A percentile compares a stretch with the other conserved stretches of the same genome.
Conservation (phyloP, 495 filamentous ascomycete genomes). For the Hyphodiscus hymeniophilus region DNA sequence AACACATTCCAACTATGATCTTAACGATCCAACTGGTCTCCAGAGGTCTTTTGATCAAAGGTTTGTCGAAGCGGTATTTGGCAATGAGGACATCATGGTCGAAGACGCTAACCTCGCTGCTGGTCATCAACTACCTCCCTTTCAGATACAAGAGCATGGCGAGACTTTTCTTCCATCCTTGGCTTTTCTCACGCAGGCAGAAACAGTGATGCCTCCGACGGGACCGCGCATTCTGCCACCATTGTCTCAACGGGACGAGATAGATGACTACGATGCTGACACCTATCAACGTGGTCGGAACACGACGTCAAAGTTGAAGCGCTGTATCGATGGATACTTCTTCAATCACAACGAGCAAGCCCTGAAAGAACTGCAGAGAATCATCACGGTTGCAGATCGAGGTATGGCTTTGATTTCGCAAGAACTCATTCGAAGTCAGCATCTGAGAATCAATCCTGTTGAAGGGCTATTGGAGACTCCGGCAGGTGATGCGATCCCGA, state of each 20-base stretch:
- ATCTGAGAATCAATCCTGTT: no score
- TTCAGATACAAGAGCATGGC: not conserved
- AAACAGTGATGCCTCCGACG: not conserved
- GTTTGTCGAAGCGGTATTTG: slow-evolving; percentile 21
- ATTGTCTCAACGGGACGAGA: not conserved
- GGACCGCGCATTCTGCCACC: not conserved
- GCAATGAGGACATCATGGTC: not conserved
- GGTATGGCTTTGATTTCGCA: slow-evolving; percentile 19
- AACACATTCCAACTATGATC: slow-evolving; percentile 14
- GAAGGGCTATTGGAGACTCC: no score
- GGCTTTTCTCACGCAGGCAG: no score
- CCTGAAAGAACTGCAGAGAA: slow-evolving; percentile 15
- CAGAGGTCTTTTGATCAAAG: slow-evolving; percentile 18
- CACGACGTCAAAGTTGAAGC: slow-evolving; percentile 20
- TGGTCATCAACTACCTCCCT: not conserved
- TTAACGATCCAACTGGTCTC: slow-evolving; percentile 12
- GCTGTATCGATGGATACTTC: slow-evolving; percentile 22
- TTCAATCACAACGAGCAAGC: slow-evolving; percentile 21
- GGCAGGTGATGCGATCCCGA: no score
- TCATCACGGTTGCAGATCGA: slow-evolving; percentile 20
- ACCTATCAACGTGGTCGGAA: slow-evolving; percentile 16
- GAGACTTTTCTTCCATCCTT: not conserved
- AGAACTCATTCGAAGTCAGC: slow-evolving; percentile 14
- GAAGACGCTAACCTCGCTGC: not conserved
- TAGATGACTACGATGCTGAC: slow-evolving; percentile 16